Percentiles rank a stretch among this genome's conserved stretches.
Evolutionary conservation across 2,329 filamentous ascomycete genomes (phyloP).

Genomic region (Trichoderma breve): DNA sequence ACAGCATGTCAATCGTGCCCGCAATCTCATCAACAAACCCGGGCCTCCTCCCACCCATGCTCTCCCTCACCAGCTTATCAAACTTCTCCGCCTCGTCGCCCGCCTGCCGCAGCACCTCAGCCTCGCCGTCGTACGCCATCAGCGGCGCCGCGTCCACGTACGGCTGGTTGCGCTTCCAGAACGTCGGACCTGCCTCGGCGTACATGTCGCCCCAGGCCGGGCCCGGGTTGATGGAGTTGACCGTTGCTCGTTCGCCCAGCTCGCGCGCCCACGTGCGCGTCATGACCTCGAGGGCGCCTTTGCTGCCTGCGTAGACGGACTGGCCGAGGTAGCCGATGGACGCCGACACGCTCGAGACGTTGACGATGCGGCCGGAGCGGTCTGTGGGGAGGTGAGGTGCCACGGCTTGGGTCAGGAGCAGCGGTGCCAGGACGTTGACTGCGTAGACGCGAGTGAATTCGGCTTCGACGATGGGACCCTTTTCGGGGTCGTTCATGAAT

Average conservation of each 20-base stretch:
- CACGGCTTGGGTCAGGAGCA: slow-evolving; percentile 73
- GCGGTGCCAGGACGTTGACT: slow-evolving; percentile 78
- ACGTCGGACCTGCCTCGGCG: slow-evolving; percentile 33
- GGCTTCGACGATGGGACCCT: slow-evolving; percentile 52
- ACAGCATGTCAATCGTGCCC: slow-evolving; percentile 69
- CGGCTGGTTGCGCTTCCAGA: slow-evolving; percentile 40
- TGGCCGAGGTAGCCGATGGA: slow-evolving; percentile 53
- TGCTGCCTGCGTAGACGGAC: slow-evolving; percentile 56
- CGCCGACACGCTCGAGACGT: slow-evolving; percentile 55
- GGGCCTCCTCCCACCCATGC: slow-evolving; percentile 36
- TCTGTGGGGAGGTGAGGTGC: slow-evolving; percentile 65
- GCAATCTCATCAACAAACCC: slow-evolving; percentile 56
- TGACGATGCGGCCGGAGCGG: slow-evolving; percentile 61
- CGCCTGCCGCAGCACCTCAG: slow-evolving; percentile 30
- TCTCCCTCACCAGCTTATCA: slow-evolving; percentile 33
- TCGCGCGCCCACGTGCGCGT: slow-evolving; percentile 59
- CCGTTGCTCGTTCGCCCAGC: slow-evolving; percentile 51
- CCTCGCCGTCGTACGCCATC: slow-evolving; percentile 35
- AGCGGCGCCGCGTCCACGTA: slow-evolving; percentile 38
- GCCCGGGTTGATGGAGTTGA: slow-evolving; percentile 58
- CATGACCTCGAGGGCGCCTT: slow-evolving; percentile 59
- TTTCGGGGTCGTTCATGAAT: slow-evolving; percentile 53
- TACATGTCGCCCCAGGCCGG: slow-evolving; percentile 56
- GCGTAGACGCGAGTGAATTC: slow-evolving; percentile 72
- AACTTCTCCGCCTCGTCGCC: slow-evolving; percentile 35